Percentiles rank a stretch among this genome's conserved stretches.
Evolutionary conservation across 305 asterid species (phyloP).

Genomic region (Fraxinus platypoda): DNA sequence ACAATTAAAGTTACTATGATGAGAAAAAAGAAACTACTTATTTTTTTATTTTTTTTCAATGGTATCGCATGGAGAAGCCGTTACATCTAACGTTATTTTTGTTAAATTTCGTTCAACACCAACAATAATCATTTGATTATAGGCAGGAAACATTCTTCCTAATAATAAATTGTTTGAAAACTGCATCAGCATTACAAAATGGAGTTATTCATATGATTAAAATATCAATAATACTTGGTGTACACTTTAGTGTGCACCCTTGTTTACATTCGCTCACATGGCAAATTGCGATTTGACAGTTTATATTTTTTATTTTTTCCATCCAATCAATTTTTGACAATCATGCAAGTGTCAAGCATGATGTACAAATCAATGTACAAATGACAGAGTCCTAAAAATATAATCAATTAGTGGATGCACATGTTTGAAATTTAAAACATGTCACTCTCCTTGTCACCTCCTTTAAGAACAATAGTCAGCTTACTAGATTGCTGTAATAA

Average conservation of each 20-base stretch:
- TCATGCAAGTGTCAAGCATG: too few species aligned
- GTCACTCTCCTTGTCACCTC: background rate
- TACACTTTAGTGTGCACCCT: too few species aligned
- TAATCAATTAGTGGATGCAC: background rate
- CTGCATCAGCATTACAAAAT: background rate
- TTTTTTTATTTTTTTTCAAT: too few species aligned
- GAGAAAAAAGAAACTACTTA: background rate
- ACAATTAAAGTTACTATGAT: background rate
- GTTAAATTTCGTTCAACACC: background rate
- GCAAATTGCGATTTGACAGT: too few species aligned
- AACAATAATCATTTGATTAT: background rate
- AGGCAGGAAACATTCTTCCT: background rate
- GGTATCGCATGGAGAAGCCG: background rate
- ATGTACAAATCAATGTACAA: too few species aligned
- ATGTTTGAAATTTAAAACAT: background rate
- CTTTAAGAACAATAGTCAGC: background rate
- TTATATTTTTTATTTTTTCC: too few species aligned
- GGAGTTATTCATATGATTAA: background rate
- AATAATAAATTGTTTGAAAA: background rate
- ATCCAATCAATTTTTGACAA: too few species aligned
- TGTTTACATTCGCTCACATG: too few species aligned
- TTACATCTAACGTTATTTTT: background rate
- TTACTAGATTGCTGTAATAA: background rate
- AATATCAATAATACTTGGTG: too few species aligned
- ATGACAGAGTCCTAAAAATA: too few species aligned